phyloP scores from a whole-genome alignment of 306 rosid genomes.

The Styphnolobium japonicum region DNA sequence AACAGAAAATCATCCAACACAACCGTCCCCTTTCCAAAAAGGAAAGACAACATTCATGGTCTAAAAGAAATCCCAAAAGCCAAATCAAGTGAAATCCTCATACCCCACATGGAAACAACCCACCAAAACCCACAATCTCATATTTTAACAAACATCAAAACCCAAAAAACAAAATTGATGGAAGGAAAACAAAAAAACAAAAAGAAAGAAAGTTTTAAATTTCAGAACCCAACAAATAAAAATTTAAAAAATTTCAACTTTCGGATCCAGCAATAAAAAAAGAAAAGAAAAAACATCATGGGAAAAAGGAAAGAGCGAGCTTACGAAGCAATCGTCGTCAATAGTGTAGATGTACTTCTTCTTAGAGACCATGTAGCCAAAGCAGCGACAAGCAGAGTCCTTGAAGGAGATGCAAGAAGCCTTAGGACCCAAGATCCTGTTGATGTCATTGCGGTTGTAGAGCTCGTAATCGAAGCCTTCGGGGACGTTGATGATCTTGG shows the following conservation, averaged over 20 bases:
- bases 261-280: neutral
- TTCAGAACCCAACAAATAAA: neutral
- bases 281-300: neutral
- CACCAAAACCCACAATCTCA: too few species aligned
- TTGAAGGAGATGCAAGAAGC: slow-evolving; percentile 84
- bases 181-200: neutral
- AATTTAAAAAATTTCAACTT: too few species aligned
- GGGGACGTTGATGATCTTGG: slow-evolving; percentile 64
- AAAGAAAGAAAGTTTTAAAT: neutral
- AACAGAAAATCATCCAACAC: too few species aligned
- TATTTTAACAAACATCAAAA: too few species aligned
- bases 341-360: slow-evolving; percentile 88
- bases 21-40: too few species aligned
- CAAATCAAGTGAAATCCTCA: slow-evolving; percentile 1
- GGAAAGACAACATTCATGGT: neutral
- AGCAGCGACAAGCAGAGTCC: slow-evolving; percentile 88
- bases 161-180: neutral
- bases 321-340: slow-evolving; percentile 89
- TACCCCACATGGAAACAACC: too few species aligned
- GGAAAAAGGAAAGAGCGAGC: neutral
- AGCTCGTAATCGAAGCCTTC: slow-evolving; percentile 76
- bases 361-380: slow-evolving; percentile 82
- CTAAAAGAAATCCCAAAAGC: neutral
- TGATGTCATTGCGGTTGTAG: slow-evolving; percentile 70
- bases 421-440: slow-evolving; percentile 77